Base-by-base conservation (phyloP, 1,284 basidiomycete genomes). In the Agaricales sp. region DNA sequence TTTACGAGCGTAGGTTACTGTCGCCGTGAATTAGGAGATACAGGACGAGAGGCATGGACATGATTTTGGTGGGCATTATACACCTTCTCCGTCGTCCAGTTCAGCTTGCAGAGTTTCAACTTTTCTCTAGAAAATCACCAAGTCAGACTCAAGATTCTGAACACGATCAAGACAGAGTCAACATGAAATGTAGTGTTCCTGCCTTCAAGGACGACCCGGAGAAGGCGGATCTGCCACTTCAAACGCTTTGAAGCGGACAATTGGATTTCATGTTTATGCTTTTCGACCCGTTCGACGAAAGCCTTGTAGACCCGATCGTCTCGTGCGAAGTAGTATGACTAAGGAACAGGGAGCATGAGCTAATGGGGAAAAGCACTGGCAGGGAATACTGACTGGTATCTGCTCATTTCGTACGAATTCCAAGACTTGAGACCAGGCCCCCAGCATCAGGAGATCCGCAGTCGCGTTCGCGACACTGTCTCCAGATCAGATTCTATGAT, bases 281-380 rank as follows among this genome's bases (percentile, higher is more conserved):
- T 59, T 45, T 84, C 74, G 14, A 85, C 51, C 35, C 75, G 71
- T 24, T 85, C 80, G 20, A 67, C 64, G 56, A 90, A 87, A 2
- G 78, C 77, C 54, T 73, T 80, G 62, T 83, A 88, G 13, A 87
- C 78, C 24, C 87, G 78, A 54, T 87, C 83, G 61, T 90, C 87
- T 26, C 87, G 76, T 50, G 87, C 87, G 58, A 90, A 90, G 61
- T 82, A 87, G 52, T 80, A 88, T 16, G 76, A 69, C 87, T 90
- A 48, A 1, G 14, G 14, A 45, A 46, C n/a, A 30, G 51, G 8
- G 18, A 37, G 41, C 8, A 52, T 57, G 35, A 59, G n/a, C n/a
- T 46, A 24, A 49, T 3, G 16, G 21, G 41, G 22, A 26, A 44
- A 39, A 37, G 21, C 14, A 30, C n/a, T 21, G 4, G 22, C 19